These are phyloP conservation scores for Mycena sp. DNA, from an alignment of 1,284 basidiomycete species.

Conservation along the genomic window DNA sequence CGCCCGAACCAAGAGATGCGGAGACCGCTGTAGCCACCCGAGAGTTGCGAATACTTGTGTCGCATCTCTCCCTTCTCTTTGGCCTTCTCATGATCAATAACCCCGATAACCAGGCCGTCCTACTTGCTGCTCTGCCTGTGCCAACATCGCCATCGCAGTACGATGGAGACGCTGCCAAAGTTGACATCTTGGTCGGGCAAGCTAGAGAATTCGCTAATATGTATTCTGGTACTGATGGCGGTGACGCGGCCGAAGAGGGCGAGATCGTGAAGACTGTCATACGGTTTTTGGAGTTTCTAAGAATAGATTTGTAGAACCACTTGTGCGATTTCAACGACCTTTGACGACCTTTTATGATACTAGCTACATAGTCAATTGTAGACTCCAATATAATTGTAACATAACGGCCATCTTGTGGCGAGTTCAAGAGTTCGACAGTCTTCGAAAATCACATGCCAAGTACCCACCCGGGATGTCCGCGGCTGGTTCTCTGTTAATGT, in stretches of 20 bases:
- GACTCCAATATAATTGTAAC: no score
- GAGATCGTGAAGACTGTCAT: constrained; percentile 60
- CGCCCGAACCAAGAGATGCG: constrained; percentile 34
- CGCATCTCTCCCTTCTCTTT: constrained; percentile 77
- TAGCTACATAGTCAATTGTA: no score
- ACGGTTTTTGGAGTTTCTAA: constrained; percentile 59
- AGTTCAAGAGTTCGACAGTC: no score
- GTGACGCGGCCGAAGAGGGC: constrained; percentile 43
- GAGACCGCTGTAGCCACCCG: constrained; percentile 37
- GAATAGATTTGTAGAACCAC: no score
- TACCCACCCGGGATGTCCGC: no score
- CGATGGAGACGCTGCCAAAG: constrained; percentile 43
- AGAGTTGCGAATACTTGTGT: constrained; percentile 58
- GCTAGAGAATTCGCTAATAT: constrained; percentile 67
- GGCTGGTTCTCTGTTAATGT: no score
- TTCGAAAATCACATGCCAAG: no score
- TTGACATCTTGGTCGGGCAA: constrained; percentile 59
- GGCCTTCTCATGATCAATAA: constrained; percentile 70
- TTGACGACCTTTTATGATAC: no score
- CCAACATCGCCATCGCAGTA: constrained; percentile 21
- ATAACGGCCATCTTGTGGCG: no score
- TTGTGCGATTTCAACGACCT: no score
- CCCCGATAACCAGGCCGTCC: constrained; percentile 51
- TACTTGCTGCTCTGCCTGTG: constrained; percentile 57
- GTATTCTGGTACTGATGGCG: constrained; percentile 51